These are phyloP conservation scores for Aspergillus ochraceoroseus DNA, from an alignment of 2,329 filamentous ascomycete species.

Conservation along the genomic window DNA sequence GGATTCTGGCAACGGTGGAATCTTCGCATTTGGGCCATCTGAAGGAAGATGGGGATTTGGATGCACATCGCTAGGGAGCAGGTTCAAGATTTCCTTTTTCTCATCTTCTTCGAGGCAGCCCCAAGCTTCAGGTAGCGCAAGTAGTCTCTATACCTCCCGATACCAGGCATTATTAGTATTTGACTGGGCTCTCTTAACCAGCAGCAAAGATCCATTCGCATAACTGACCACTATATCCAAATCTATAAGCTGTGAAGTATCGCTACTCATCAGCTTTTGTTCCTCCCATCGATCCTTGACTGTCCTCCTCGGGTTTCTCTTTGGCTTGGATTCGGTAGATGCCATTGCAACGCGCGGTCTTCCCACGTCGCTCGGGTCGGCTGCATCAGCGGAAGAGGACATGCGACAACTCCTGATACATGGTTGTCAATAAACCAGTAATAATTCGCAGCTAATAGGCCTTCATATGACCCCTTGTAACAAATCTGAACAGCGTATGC, in stretches of 20 bases:
- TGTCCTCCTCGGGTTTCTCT: conserved; percentile 31
- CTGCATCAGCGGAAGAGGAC: conserved; percentile 26
- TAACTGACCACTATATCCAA: conserved; percentile 39
- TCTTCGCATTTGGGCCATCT: conserved; percentile 30
- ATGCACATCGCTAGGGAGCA: conserved; percentile 43
- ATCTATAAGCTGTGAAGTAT: conserved; percentile 35
- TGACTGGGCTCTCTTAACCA: background rate
- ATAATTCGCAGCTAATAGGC: background rate
- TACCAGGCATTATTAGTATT: conserved; percentile 4
- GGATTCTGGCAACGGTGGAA: conserved; percentile 38
- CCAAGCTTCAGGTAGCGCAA: conserved; percentile 41
- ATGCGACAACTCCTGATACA: conserved; percentile 21
- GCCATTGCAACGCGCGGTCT: conserved; percentile 28
- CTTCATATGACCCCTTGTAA: background rate
- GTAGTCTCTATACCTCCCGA: conserved; percentile 33
- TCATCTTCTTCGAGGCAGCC: conserved; percentile 40
- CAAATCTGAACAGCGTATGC: conserved; percentile 1
- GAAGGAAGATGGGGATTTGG: conserved; percentile 27
- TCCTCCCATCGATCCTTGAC: conserved; percentile 39
- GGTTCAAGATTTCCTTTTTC: conserved; percentile 38
- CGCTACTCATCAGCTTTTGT: conserved; percentile 37
- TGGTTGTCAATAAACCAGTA: conserved; percentile 13
- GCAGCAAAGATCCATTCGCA: background rate
- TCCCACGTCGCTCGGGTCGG: conserved; percentile 24
- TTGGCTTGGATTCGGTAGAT: conserved; percentile 25